Conservation (phyloP, 116 monocot species). For the Zostera marina region DNA sequence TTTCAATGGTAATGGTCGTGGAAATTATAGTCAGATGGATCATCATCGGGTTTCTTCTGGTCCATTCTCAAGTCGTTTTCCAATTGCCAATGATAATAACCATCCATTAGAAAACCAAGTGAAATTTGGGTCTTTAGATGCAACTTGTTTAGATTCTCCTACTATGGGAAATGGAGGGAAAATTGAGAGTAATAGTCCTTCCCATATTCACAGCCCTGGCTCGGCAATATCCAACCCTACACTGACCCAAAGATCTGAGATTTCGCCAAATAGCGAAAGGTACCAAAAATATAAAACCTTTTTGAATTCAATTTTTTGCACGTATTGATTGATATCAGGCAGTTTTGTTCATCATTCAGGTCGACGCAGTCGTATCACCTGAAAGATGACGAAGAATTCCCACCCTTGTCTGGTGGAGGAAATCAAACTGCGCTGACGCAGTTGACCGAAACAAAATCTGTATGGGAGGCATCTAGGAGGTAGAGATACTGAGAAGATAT, state of each 20-base stretch:
- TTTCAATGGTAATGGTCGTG: conserved; percentile 3
- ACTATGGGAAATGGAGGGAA: conserved; percentile 11
- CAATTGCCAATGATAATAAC: conserved; percentile 12
- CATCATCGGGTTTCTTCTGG: too few species aligned
- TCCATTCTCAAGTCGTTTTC: conserved; percentile 5
- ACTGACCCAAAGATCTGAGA: conserved; percentile 5
- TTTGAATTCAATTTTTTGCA: not conserved
- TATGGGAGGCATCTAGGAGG: conserved; percentile 6
- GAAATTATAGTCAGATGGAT: not conserved
- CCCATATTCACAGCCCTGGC: conserved; percentile 13
- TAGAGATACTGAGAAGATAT: too few species aligned
- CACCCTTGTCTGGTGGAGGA: conserved; percentile 16
- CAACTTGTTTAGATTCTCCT: conserved; percentile 16
- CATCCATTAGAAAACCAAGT: conserved; percentile 15
- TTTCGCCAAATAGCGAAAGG: conserved; percentile 19
- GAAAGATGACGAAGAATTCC: conserved; percentile 34
- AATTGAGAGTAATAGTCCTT: conserved; percentile 4
- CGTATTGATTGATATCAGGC: not conserved
- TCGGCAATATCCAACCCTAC: conserved; percentile 5
- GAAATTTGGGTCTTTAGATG: conserved; percentile 43
- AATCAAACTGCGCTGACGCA: not conserved
- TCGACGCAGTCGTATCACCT: not conserved
- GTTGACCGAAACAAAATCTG: not conserved
- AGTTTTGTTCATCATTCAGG: not conserved
- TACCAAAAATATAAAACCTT: conserved; percentile 9